Percentiles rank a stretch among this genome's conserved stretches.
Conservation (phyloP, 306 rosid species). For the Vigna trinervia region DNA sequence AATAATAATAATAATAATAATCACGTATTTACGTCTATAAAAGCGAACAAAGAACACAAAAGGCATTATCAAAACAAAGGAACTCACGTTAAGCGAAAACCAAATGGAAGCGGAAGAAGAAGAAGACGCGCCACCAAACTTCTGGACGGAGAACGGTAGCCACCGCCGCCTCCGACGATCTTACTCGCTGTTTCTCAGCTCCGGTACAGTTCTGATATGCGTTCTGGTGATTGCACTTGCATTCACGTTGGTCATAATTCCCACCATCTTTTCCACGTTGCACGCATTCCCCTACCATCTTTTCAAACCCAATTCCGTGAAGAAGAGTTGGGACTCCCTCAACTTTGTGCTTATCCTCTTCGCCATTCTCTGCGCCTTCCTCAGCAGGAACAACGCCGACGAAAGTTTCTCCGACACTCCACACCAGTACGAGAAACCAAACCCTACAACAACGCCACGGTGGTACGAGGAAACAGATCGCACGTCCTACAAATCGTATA, state of each 20-base stretch:
- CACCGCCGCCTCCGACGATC: constrained; percentile 57
- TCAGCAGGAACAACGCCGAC: constrained; percentile 53
- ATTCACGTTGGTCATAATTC: constrained; percentile 58
- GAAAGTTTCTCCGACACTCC: constrained; percentile 42
- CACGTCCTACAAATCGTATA: constrained; percentile 24
- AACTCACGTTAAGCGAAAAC: not conserved
- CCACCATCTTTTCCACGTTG: constrained; percentile 42
- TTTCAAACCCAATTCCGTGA: constrained; percentile 68
- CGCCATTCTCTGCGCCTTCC: constrained; percentile 86
- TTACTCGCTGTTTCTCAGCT: constrained; percentile 60
- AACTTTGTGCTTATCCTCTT: constrained; percentile 81
- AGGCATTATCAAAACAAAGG: too few relatives aligned
- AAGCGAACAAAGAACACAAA: not conserved
- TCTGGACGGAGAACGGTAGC: constrained; percentile 61
- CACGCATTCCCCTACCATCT: constrained; percentile 59
- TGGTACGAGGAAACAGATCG: constrained; percentile 71
- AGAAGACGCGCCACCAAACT: constrained; percentile 54
- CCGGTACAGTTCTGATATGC: constrained; percentile 55
- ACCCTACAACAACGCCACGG: constrained; percentile 49
- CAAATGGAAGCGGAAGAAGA: constrained; percentile 56
- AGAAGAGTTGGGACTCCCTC: constrained; percentile 84
- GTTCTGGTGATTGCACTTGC: constrained; percentile 54
- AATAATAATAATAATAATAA: too few relatives aligned
- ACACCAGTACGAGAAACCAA: constrained; percentile 45
- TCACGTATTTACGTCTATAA: not conserved